These are phyloP conservation scores for Pulveroboletus ravenelii DNA, from an alignment of 768 basidiomycete genomes.

Conservation along the genomic window DNA sequence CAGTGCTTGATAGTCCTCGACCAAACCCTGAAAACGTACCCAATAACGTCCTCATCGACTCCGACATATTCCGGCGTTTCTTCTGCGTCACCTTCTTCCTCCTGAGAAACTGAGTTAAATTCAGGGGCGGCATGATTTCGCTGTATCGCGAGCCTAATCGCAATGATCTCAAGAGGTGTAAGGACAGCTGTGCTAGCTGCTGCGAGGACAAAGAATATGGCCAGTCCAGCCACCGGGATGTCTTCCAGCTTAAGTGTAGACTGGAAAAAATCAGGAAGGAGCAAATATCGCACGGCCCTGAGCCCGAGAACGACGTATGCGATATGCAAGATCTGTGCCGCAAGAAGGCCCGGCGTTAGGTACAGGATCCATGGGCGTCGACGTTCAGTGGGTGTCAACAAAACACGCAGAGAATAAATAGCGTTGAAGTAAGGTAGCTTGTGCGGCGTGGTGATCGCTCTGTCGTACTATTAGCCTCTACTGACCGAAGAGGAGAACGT, in stretches of 20 bases:
- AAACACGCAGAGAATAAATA: slow-evolving; percentile 55
- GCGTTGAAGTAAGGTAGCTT: slow-evolving; percentile 61
- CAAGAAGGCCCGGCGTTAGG: slow-evolving; percentile 64
- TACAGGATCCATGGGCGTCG: slow-evolving; percentile 77
- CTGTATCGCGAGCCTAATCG: slow-evolving; percentile 76
- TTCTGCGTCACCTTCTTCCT: slow-evolving; percentile 62
- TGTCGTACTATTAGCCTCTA: slow-evolving; percentile 26
- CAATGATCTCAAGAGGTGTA: slow-evolving; percentile 76
- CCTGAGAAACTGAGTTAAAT: slow-evolving; percentile 70
- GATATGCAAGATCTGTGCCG: slow-evolving; percentile 41
- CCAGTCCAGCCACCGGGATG: slow-evolving; percentile 46
- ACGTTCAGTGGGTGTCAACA: slow-evolving; percentile 80
- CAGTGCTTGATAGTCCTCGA: neutral
- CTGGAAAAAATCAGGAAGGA: slow-evolving; percentile 50
- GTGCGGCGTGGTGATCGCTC: slow-evolving; percentile 81
- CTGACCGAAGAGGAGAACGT: neutral
- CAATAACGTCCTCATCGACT: slow-evolving; percentile 78
- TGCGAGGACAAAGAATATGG: slow-evolving; percentile 54
- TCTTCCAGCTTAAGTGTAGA: slow-evolving; percentile 34
- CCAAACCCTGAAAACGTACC: slow-evolving; percentile 39
- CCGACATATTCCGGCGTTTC: slow-evolving; percentile 61
- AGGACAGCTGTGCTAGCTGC: slow-evolving; percentile 54
- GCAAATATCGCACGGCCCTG: slow-evolving; percentile 42
- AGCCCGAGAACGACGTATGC: slow-evolving; percentile 42
- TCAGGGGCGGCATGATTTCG: slow-evolving; percentile 76